Base-by-base conservation (phyloP, 495 filamentous ascomycete genomes). In the Sordaria brevicollis region DNA sequence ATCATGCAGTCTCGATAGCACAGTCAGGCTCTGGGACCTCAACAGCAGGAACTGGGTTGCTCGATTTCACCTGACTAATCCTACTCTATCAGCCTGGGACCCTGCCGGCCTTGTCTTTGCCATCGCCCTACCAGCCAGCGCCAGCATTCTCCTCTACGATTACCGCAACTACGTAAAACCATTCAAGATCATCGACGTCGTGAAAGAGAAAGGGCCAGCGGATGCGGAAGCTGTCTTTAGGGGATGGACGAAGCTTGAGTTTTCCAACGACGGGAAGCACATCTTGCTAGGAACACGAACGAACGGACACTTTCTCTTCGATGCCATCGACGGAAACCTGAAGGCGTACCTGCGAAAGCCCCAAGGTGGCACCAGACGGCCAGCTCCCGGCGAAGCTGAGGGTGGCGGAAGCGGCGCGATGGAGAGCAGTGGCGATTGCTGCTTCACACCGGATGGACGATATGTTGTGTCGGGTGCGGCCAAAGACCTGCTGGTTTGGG, bases 141-240 rank as follows among this genome's bases (percentile, higher is more conserved):
- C 89, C 11, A 85, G 87, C 11, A 83, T 99, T 69, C 85, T 97
- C 29, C 88, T 99, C 67, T 98, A 97, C 80, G 96, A 99, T 79
- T 86, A 93, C 71, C 89, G 93, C 62, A 96, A 96, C 73, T 97
- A 91, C 81, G 92, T 97, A 74, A 96, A 94, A 74, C 96, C 96
- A 0, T 96, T 99, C 74, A 84, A 89, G 11, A 92, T 87, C 36
- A 96, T 98, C 75, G 93, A 97, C 73, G 81, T 96, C 29, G 77
- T 88, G 0, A 83, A 86, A 38, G 74, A 75, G 0, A 74, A 80
- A 15, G 71, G 68, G 4, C 72, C 72, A 3, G 76, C 81, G 17
- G 80, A 83, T 19, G 19, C 76, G 2, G 72, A 77, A 2, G 65
- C 74, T 9, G 69, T 73, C 4, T 88, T 80, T 80, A 88, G 80